Conservation (phyloP, 352 stramenopile genomes). For the Phytophthora constricta region DNA sequence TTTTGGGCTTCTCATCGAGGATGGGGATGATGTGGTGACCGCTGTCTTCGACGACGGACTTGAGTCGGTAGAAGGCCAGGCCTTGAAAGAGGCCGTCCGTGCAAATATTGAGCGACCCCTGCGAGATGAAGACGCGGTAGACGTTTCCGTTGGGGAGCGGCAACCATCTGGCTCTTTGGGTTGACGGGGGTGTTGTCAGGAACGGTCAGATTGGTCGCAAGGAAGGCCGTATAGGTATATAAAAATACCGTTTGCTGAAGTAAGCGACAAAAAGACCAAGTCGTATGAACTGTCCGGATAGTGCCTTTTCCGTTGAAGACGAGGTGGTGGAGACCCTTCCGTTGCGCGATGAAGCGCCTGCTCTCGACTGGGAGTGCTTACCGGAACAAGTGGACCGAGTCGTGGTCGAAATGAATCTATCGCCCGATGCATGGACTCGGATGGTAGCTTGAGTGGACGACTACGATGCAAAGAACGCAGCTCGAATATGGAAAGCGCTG, state of each 20-base stretch:
- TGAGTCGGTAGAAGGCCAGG: background rate
- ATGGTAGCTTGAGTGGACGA: too few relatives aligned
- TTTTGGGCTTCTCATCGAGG: background rate
- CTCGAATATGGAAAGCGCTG: background rate
- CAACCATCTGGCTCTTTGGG: too few relatives aligned
- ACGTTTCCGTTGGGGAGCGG: too few relatives aligned
- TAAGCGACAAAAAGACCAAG: background rate
- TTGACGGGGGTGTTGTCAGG: too few relatives aligned
- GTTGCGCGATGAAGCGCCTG: conserved; percentile 1
- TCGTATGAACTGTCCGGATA: too few relatives aligned
- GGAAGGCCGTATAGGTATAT: too few relatives aligned
- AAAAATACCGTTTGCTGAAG: background rate
- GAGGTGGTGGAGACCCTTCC: background rate
- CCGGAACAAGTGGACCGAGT: background rate
- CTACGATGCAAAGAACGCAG: too few relatives aligned
- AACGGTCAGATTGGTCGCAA: too few relatives aligned
- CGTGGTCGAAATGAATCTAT: background rate
- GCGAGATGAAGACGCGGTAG: too few relatives aligned
- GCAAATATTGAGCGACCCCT: background rate
- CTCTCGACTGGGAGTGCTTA: background rate
- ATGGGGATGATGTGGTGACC: background rate
- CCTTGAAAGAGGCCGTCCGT: background rate
- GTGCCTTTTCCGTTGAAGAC: too few relatives aligned
- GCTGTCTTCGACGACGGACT: background rate
- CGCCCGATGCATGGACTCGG: too few relatives aligned